Evolutionary conservation across 169 alveolate genomes (phyloP).

Genomic region (Condylostoma magnum): DNA sequence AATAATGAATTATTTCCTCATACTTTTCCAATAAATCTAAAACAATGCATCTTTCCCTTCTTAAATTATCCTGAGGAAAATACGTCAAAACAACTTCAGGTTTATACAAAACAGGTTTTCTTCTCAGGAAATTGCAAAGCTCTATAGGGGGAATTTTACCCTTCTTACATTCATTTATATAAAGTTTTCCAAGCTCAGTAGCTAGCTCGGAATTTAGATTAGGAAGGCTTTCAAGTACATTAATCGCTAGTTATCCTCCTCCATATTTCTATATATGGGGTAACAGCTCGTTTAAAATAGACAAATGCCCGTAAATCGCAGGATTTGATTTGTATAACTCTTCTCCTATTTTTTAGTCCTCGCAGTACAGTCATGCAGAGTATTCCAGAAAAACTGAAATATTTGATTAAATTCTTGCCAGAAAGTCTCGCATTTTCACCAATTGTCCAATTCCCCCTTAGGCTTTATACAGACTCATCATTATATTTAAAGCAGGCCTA

Average conservation of each 20-base stretch:
- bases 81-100: conserved; percentile 14
- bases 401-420: not conserved
- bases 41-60: conserved; percentile 20
- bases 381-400: not conserved
- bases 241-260: conserved; percentile 14
- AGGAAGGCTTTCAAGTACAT: not conserved
- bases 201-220: not conserved
- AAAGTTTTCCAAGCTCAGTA: conserved; percentile 17
- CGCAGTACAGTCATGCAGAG: conserved; percentile 1
- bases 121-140: not conserved
- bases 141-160: conserved; percentile 26
- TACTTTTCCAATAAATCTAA: conserved; percentile 15
- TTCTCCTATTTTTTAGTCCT: not conserved
- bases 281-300: not conserved
- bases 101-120: not conserved
- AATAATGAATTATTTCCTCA: conserved; percentile 29
- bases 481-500: not conserved
- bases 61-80: not conserved
- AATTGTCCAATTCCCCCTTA: not conserved
- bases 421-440: not conserved
- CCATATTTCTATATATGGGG: conserved; percentile 12
- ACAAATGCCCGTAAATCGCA: not conserved
- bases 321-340: not conserved
- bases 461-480: not conserved
- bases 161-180: not conserved